A percentile compares a stretch with the other conserved stretches of the same genome.
Evolutionary conservation across 352 stramenopile genomes (phyloP).

Genomic region (Globisporangium megalacanthum): DNA sequence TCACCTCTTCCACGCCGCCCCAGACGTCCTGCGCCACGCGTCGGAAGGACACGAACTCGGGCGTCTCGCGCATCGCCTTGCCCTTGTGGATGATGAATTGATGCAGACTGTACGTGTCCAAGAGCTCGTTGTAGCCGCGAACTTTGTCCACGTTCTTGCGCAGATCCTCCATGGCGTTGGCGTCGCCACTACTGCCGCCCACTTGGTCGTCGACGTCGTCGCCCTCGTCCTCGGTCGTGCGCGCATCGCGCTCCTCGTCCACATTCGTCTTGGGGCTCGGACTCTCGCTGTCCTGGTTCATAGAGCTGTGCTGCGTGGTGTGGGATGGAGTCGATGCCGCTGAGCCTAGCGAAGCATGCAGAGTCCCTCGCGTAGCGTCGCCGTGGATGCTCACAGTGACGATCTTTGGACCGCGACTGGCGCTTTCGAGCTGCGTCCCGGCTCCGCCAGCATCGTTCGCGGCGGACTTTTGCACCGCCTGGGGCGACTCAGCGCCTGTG

Average conservation of each 20-base stretch:
- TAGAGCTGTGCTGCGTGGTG: neutral
- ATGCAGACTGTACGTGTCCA: conserved; percentile 79
- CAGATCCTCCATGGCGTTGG: conserved; percentile 56
- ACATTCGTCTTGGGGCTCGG: conserved; percentile 13
- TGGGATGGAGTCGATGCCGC: neutral
- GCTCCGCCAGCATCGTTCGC: neutral
- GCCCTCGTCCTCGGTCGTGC: conserved; percentile 1
- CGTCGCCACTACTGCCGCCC: conserved; percentile 20
- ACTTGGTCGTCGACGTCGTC: conserved; percentile 8
- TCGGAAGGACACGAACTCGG: conserved; percentile 85
- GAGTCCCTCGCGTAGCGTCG: conserved; percentile 6
- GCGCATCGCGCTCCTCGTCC: conserved; percentile 16
- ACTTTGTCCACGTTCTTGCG: conserved; percentile 75
- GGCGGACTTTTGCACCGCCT: neutral
- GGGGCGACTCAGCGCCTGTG: conserved; percentile 1
- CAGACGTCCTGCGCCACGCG: conserved; percentile 77
- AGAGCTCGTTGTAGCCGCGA: conserved; percentile 72
- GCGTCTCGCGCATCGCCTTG: conserved; percentile 65
- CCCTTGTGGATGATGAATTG: conserved; percentile 90
- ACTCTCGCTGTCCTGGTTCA: conserved; percentile 26
- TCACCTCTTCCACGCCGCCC: conserved; percentile 69
- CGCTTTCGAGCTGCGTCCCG: neutral
- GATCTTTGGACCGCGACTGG: conserved; percentile 14
- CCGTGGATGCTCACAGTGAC: conserved; percentile 27
- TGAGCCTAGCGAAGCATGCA: conserved; percentile 12